Evolutionary conservation across 176 grass and related monocot genomes (phyloP).

Genomic region (Triticum urartu): DNA sequence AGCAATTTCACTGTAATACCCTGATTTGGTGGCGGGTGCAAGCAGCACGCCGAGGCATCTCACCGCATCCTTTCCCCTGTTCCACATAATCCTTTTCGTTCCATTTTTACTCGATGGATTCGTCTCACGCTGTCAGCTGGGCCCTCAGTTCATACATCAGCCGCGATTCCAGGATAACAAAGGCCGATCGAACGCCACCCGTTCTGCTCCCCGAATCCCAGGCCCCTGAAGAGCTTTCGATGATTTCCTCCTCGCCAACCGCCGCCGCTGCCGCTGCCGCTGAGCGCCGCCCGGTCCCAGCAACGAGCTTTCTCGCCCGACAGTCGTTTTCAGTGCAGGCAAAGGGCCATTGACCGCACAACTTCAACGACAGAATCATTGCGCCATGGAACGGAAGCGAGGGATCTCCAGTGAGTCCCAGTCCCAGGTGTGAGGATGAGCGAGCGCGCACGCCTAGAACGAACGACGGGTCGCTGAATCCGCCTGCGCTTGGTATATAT

Average conservation of each 20-base stretch:
- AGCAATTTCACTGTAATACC: too few relatives aligned
- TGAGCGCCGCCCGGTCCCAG: background rate
- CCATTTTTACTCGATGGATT: background rate
- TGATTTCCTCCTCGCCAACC: background rate
- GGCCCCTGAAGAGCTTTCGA: background rate
- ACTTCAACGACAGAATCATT: conserved; percentile 14
- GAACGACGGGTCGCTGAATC: background rate
- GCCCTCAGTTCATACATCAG: background rate
- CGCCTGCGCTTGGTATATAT: background rate
- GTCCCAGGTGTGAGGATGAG: background rate
- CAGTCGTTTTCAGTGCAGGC: conserved; percentile 11
- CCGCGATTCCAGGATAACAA: background rate
- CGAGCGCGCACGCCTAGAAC: background rate
- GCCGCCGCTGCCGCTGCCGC: background rate
- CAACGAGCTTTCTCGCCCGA: background rate
- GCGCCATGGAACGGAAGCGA: background rate
- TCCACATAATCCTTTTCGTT: background rate
- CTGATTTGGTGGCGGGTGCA: too few relatives aligned
- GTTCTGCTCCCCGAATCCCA: conserved; percentile 4
- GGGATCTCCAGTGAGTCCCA: background rate
- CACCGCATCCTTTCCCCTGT: background rate
- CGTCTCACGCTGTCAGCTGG: background rate
- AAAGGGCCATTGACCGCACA: background rate
- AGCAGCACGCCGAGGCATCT: background rate
- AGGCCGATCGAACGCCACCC: background rate